Conservation (phyloP, 257 asterid genomes). For the Perilla frutescens region DNA sequence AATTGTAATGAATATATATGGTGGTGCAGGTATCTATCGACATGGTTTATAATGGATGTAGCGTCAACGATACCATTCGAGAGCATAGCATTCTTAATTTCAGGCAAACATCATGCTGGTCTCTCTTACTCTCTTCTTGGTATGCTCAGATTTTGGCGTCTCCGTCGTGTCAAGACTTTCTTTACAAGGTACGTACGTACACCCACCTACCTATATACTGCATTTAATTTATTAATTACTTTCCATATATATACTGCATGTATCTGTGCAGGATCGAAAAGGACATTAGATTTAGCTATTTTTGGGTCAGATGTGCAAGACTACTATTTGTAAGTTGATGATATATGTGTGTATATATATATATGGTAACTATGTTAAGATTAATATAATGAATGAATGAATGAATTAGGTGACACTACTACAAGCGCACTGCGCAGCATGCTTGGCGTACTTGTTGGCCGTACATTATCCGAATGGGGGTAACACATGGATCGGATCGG, state of each 20-base stretch:
- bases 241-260: too few species aligned
- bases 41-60: conserved; percentile 95
- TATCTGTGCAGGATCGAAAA: conserved; percentile 76
- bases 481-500: conserved; percentile 77
- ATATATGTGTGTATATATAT: too few species aligned
- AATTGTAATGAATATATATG: too few species aligned
- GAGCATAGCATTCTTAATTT: conserved; percentile 57
- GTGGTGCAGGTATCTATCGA: conserved; percentile 70
- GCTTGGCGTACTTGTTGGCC: conserved; percentile 75
- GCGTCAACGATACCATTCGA: conserved; percentile 92
- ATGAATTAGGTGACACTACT: conserved; percentile 71
- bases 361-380: too few species aligned
- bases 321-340: conserved; percentile 66
- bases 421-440: conserved; percentile 85
- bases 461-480: conserved; percentile 71
- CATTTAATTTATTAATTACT: too few species aligned
- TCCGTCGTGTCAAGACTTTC: conserved; percentile 77
- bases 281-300: conserved; percentile 91
- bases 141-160: conserved; percentile 93
- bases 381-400: too few species aligned
- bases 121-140: conserved; percentile 77
- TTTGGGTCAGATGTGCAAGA: conserved; percentile 92
- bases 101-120: conserved; percentile 64
- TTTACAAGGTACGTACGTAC: conserved; percentile 62
- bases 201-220: too few species aligned